Base-by-base conservation (phyloP, 257 asterid genomes). In the Knoxia roxburghii region DNA sequence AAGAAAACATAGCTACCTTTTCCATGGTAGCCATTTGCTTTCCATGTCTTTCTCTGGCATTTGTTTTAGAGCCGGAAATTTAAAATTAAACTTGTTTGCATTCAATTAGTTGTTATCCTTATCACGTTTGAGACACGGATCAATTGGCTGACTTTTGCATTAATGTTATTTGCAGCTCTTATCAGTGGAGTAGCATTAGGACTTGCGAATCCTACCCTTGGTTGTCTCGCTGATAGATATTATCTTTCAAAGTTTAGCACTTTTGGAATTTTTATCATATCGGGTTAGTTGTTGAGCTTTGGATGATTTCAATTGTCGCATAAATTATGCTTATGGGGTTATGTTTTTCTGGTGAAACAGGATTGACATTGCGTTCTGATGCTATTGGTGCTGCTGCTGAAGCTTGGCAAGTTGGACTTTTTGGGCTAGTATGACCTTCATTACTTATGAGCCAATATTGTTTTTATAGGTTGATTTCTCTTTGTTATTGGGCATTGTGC, bases 331-430 rank as follows among this genome's bases (percentile, higher is more conserved):
- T 49, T 65, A 49, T 51, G 49, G 15, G 13, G 29, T 21, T 35
- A 14, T 3, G 27, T 48, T 72, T 39, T 37, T 37, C 9, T 55
- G 59, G 7, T 71, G 69, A 58, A 54, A 58, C 77, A 89, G 98
- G 99, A 58, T 76, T 93, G 79, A 93, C 91, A 4, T 67, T 93
- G 79, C 88, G 83, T 56, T 84, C 90, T 75, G 95, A 86, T 73
- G 95, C 88, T 76, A 78, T 93, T 50, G 90, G 90, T 73, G 95
- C 87, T 40, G 99, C 99, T 72, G 86, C 81, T 46, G 91, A 90
- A 80, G 99, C 96, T 73, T 93, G 97, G 99, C 95, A 87, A 59
- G 99, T 93, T 73, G 97, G 94, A 64, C 79, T 93, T 46, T 88
- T 88, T 75, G 99, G 97, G 72, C 89, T 93, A 57, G 99, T 92